Base-by-base conservation (phyloP, 2,329 filamentous ascomycete genomes). In the Hypoxylon sp. region DNA sequence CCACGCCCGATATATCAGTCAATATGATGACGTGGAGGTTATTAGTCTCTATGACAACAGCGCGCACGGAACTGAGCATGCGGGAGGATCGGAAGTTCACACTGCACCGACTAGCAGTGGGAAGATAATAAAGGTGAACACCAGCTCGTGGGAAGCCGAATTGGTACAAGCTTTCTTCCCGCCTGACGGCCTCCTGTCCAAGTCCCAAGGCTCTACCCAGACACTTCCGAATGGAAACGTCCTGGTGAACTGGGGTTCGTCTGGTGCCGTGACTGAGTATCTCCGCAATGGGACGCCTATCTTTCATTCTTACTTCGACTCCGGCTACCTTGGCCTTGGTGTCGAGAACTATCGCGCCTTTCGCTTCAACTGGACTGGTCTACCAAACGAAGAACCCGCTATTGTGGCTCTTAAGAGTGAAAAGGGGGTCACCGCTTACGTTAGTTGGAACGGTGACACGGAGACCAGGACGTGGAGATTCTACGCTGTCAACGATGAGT, bases 31-130 rank as follows among this genome's bases (percentile, higher is more conserved):
- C 49, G 74, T 84, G 53, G 84, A 85, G 8, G 72, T 82, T 6
- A 78, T 87, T 60, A 83, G 82, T 4, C 77, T 88, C 52, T 87
- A 82, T 68, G 83, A 86, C 69, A 87, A 88, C 73, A 73, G 71
- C 16, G 83, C 80, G 6, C 80, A 85, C 61, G 81, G 79, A 11
- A 80, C 79, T 40, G 82, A 84, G 70, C 74, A 76, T 61, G 73
- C 73, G 61, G 74, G 70, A 18, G 77, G 78, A 14, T 58, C 59
- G 0, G 65, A 73, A 45, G 67, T 72, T 12, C 71, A 69, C 46
- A 71, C 70, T 4, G 66, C 70, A 6, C 70, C 72, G 7, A 79
- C 78, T 5, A 81, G 78, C 59, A 83, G 82, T 16, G 85, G 82
- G 1, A 78, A 82, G 74, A 80, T 83, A 65, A 77, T 85, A 57